Base-by-base conservation (phyloP, 2,329 filamentous ascomycete genomes). In the Neofusicoccum cordaticola region DNA sequence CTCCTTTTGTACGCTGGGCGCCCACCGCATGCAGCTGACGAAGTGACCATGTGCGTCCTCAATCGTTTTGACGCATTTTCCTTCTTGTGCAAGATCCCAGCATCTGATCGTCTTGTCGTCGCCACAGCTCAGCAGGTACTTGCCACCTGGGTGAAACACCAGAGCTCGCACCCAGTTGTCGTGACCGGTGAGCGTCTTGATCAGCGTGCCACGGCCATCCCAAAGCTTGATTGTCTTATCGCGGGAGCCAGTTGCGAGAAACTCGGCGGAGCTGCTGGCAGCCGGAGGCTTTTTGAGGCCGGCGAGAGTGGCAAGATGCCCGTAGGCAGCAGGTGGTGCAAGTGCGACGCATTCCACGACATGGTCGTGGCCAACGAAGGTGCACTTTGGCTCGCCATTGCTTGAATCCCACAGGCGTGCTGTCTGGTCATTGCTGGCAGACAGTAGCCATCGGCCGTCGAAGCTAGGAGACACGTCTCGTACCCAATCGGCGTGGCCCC, bases 81-180 rank as follows among this genome's bases (percentile, higher is more conserved):
- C 92, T 75, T 96, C 93, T 74, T 98, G 94, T 31, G 86, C 85
- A 31, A 98, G 81, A 79, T 98, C 94, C 94, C 94, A 98, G 81
- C 93, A 97, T 63, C 93, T 85, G 66, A 98, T 83, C 4, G 92
- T 93, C 80, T 95, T 96, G 80, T 98, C 94, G 75, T 98, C 94
- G 15, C 90, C 86, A 19, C 90, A 91, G 6, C 90, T 93, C 5
- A 98, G 80, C 1, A 98, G 84, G 72, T 95, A 97, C 77, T 94
- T 96, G 48, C 94, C 94, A 8, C 92, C 91, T 0, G 94, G 94
- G 72, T 97, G 94, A 76, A 97, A 98, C 9, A 92, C 88, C 5
- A 97, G 78, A 0, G 86, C 90, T 37, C 92, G 88, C 8, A 98
- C 87, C 94, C 94, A 98, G 75, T 97, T 97, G 75, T 97, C 93